Conservation (phyloP, 345 rosid species). For the Garcia nutans region DNA sequence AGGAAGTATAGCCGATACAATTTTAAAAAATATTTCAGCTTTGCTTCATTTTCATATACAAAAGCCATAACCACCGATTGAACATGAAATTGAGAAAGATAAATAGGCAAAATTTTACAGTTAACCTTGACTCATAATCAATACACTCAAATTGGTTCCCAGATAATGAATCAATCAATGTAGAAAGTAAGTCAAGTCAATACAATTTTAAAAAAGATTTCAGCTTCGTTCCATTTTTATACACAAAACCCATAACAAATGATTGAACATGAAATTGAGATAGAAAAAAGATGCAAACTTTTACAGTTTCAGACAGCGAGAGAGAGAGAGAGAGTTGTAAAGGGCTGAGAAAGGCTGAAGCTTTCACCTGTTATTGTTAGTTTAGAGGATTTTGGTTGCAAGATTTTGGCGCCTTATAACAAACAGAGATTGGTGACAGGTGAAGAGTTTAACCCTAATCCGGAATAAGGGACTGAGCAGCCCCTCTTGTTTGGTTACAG, state of each 20-base stretch:
- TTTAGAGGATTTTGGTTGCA: conserved; percentile 9
- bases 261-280: not conserved
- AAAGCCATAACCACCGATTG: not conserved
- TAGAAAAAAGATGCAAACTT: not conserved
- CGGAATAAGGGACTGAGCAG: conserved; percentile 35
- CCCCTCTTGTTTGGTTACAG: conserved; percentile 53
- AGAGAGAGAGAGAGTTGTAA: not conserved
- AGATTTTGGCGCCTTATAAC: conserved; percentile 47
- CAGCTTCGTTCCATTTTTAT: not conserved
- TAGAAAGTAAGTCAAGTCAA: not conserved
- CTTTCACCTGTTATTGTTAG: conserved; percentile 16
- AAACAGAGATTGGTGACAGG: conserved; percentile 15
- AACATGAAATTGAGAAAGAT: not conserved
- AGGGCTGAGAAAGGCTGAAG: not conserved
- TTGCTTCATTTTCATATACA: not conserved
- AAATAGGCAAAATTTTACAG: not conserved
- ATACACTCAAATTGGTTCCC: not conserved
- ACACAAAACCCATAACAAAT: not conserved
- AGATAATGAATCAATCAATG: not conserved
- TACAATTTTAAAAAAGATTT: not conserved
- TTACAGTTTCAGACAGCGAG: not conserved
- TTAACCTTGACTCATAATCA: not conserved
- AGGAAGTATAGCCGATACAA: not conserved
- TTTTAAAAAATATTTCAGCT: not conserved
- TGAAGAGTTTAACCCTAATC: conserved; percentile 50